Percentiles rank a stretch among this genome's conserved stretches.
Evolutionary conservation across 441 rosid species (phyloP).

Genomic region (Pelargonium citronellum): DNA sequence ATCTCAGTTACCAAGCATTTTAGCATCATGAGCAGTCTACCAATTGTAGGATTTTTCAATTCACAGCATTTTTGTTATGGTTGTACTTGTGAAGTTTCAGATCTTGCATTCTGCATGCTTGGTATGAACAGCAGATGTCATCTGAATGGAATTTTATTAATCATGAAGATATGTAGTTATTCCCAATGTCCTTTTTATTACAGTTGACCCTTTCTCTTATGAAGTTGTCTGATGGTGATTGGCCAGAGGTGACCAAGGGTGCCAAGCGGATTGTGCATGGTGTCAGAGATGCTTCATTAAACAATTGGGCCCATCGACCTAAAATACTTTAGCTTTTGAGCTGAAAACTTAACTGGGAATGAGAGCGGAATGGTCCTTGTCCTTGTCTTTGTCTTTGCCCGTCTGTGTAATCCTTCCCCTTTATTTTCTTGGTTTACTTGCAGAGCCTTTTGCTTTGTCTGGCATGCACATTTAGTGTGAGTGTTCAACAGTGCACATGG

Average conservation of each 20-base stretch:
- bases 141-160: too few species aligned
- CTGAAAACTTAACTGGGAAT: neutral
- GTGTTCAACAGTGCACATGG: neutral
- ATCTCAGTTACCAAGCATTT: neutral
- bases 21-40: slow-evolving; percentile 1
- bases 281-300: too few species aligned
- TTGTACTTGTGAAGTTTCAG: neutral
- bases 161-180: neutral
- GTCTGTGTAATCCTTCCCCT: neutral
- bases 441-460: too few species aligned
- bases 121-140: neutral
- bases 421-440: neutral
- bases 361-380: neutral
- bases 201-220: neutral
- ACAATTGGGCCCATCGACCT: neutral
- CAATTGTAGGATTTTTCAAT: neutral
- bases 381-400: neutral
- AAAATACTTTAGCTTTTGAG: neutral
- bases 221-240: neutral
- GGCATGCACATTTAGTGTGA: neutral
- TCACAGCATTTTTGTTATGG: neutral
- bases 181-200: neutral
- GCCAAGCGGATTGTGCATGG: neutral
- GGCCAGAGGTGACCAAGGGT: neutral
- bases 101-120: neutral